These are phyloP conservation scores for Leccinum pachyderme DNA, from an alignment of 1,284 basidiomycete genomes.

Conservation along the genomic window DNA sequence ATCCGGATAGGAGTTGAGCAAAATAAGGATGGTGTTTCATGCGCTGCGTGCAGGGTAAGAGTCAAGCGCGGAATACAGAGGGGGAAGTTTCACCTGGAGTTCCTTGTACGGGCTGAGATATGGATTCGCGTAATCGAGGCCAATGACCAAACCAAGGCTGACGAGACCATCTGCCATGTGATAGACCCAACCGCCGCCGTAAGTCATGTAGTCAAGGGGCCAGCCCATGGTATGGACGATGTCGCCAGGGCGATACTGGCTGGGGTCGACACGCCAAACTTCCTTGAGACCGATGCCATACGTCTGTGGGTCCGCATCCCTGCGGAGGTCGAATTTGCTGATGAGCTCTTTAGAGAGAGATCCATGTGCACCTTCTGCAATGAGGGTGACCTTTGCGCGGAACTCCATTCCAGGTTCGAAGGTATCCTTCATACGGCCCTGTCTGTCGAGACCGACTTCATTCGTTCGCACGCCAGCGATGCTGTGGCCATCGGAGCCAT, in stretches of 20 bases:
- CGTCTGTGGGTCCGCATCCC: conserved; percentile 87
- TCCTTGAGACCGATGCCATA: conserved; percentile 98
- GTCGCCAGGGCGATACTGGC: conserved; percentile 79
- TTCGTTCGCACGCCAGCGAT: conserved; percentile 91
- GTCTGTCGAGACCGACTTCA: conserved; percentile 89
- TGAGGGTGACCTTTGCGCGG: conserved; percentile 89
- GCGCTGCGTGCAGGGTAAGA: conserved; percentile 47
- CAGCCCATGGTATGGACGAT: conserved; percentile 94
- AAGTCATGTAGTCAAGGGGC: conserved; percentile 85
- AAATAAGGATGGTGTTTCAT: conserved; percentile 99
- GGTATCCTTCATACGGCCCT: conserved; percentile 77
- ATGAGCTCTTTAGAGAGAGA: conserved; percentile 85
- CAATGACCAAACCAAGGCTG: conserved; percentile 89
- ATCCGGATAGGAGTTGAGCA: conserved; percentile 74
- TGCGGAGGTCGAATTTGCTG: conserved; percentile 74
- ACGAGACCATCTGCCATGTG: conserved; percentile 96
- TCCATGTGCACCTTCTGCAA: conserved; percentile 96
- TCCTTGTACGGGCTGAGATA: conserved; percentile 92
- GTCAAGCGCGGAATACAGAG: not conserved
- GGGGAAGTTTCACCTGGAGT: conserved; percentile 67
- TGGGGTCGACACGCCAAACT: conserved; percentile 88
- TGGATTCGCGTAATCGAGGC: conserved; percentile 94
- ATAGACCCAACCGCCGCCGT: conserved; percentile 94
- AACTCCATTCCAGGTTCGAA: conserved; percentile 99
- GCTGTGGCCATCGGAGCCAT: conserved; percentile 62